These are phyloP conservation scores for Oryza punctata DNA, from an alignment of 176 grass and related monocot genomes.

Conservation along the genomic window DNA sequence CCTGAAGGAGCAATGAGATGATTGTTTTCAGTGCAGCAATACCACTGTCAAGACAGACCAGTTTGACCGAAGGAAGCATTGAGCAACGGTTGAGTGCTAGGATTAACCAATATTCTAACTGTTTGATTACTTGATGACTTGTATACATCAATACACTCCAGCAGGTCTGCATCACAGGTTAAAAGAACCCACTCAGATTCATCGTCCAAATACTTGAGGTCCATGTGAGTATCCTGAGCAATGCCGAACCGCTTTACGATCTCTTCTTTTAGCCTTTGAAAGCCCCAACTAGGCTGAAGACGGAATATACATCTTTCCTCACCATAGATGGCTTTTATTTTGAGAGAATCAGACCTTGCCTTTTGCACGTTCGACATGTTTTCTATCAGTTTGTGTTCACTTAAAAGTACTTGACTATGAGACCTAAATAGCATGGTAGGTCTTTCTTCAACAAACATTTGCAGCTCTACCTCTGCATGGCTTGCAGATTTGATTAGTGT, in stretches of 20 bases:
- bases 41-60: constrained; percentile 40
- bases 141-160: constrained; percentile 90
- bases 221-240: constrained; percentile 32
- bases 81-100: constrained; percentile 29
- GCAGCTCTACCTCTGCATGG: constrained; percentile 27
- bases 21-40: constrained; percentile 17
- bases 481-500: constrained; percentile 29
- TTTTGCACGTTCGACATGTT: constrained; percentile 39
- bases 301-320: constrained; percentile 95
- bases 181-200: constrained; percentile 97
- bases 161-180: constrained; percentile 88
- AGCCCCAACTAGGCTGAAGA: constrained; percentile 71
- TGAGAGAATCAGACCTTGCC: constrained; percentile 58
- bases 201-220: constrained; percentile 94
- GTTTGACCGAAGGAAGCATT: constrained; percentile 48
- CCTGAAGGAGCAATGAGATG: constrained; percentile 25
- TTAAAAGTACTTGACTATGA: constrained; percentile 41
- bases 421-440: constrained; percentile 35
- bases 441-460: constrained; percentile 49
- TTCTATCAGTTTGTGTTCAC: constrained; percentile 42
- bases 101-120: constrained; percentile 72
- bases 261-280: constrained; percentile 82
- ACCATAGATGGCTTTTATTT: constrained; percentile 84
- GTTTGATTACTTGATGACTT: constrained; percentile 64
- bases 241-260: constrained; percentile 68